Evolutionary conservation across 805 yeast species (phyloP).

Genomic region (Candida xyloterini): DNA sequence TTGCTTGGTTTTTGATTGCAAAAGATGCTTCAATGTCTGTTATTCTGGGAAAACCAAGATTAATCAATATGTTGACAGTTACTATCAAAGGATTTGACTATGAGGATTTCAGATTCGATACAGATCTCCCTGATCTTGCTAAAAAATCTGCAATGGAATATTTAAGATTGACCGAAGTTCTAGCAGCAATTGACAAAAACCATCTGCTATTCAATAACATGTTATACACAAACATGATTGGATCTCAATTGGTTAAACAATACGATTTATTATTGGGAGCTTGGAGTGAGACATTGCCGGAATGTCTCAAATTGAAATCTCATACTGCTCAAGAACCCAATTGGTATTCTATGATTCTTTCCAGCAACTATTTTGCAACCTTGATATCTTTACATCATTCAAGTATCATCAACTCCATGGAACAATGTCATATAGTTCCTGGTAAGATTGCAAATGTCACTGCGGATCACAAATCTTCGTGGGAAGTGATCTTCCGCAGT

Average conservation of each 20-base stretch:
- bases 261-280: constrained; percentile 8
- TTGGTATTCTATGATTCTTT: constrained; percentile 2
- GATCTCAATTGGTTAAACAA: constrained; percentile 6
- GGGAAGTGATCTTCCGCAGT: constrained; percentile 20
- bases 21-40: constrained; percentile 10
- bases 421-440: neutral
- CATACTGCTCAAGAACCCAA: constrained; percentile 3
- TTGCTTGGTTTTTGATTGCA: constrained; percentile 9
- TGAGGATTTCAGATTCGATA: constrained; percentile 7
- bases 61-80: constrained; percentile 1
- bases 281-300: constrained; percentile 13
- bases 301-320: constrained; percentile 4
- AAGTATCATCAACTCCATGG: constrained; percentile 7
- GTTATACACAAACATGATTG: neutral
- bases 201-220: constrained; percentile 2
- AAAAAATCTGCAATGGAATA: constrained; percentile 5
- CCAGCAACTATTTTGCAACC: constrained; percentile 5
- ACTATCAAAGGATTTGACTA: neutral
- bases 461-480: constrained; percentile 15
- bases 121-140: constrained; percentile 1
- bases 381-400: constrained; percentile 10
- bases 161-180: constrained; percentile 6
- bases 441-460: neutral
- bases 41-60: constrained; percentile 6
- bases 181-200: constrained; percentile 5